These are phyloP conservation scores for Pestalotiopsis fici DNA, from an alignment of 2,329 filamentous ascomycete genomes.

Conservation along the genomic window DNA sequence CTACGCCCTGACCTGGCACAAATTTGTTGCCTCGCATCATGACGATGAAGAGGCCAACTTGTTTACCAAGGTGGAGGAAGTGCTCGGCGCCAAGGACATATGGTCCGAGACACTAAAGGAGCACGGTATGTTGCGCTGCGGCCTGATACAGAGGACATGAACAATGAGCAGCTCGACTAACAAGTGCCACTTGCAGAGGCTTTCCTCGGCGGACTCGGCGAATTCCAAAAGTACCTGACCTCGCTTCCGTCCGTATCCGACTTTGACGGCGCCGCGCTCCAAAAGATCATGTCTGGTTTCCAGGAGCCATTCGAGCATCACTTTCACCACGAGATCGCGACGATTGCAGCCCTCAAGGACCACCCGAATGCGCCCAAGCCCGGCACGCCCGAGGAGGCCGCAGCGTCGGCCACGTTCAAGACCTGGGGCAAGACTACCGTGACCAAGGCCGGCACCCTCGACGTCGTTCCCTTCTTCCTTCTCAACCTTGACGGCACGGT, in stretches of 20 bases:
- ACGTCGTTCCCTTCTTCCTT: slow-evolving; percentile 66
- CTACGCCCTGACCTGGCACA: slow-evolving; percentile 59
- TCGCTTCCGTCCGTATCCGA: slow-evolving; percentile 39
- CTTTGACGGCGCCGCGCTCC: slow-evolving; percentile 45
- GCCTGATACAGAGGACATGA: not conserved
- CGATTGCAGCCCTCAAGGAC: slow-evolving; percentile 48
- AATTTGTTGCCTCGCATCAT: slow-evolving; percentile 61
- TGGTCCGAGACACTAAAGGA: slow-evolving; percentile 56
- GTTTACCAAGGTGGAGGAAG: slow-evolving; percentile 55
- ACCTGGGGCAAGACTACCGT: slow-evolving; percentile 64
- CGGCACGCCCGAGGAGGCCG: slow-evolving; percentile 43
- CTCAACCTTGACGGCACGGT: slow-evolving; percentile 61
- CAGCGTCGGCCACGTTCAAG: slow-evolving; percentile 54
- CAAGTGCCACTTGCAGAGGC: slow-evolving; percentile 29
- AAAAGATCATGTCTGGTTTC: slow-evolving; percentile 52
- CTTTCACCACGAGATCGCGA: slow-evolving; percentile 56
- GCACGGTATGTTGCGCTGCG: slow-evolving; percentile 42
- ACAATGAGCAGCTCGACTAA: not conserved
- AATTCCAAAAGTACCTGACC: slow-evolving; percentile 54
- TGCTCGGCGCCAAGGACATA: slow-evolving; percentile 50
- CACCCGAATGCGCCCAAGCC: slow-evolving; percentile 52
- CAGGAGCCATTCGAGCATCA: slow-evolving; percentile 51
- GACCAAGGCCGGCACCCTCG: slow-evolving; percentile 58
- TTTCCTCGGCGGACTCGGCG: slow-evolving; percentile 52
- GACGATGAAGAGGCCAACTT: slow-evolving; percentile 60